Evolutionary conservation across 208 protist genomes (phyloP).

Genomic region (Crithidia sp.): DNA sequence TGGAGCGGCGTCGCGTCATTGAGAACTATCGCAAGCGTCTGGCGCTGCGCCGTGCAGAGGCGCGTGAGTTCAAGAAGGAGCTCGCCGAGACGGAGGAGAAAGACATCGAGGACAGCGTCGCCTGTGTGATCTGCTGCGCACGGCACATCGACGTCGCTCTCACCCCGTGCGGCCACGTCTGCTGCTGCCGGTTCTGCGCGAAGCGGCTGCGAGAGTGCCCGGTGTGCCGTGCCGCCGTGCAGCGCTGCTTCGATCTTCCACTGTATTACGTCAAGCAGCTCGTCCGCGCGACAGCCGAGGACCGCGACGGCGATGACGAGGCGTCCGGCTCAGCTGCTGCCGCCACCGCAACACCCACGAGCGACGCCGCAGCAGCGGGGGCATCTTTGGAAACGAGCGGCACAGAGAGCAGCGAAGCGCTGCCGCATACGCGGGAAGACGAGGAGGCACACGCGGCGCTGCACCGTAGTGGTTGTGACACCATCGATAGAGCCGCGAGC

Average conservation of each 20-base stretch:
- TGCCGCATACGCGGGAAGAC: background rate
- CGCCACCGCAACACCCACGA: background rate
- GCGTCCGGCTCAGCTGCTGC: background rate
- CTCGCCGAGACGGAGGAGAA: conserved; percentile 37
- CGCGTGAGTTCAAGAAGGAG: conserved; percentile 35
- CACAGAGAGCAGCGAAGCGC: background rate
- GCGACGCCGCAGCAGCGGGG: background rate
- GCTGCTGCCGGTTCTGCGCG: conserved; percentile 49
- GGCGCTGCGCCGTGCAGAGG: conserved; percentile 34
- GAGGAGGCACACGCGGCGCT: background rate
- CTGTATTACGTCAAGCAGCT: conserved; percentile 44
- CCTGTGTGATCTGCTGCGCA: conserved; percentile 54
- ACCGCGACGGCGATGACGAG: conserved; percentile 2
- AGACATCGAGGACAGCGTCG: conserved; percentile 36
- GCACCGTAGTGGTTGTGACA: too few species aligned
- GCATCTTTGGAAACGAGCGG: background rate
- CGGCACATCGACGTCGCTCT: conserved; percentile 50
- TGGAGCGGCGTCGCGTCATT: conserved; percentile 45
- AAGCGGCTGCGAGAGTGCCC: conserved; percentile 45
- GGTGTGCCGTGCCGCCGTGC: conserved; percentile 47
- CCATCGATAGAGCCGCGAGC: too few species aligned
- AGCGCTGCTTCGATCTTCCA: conserved; percentile 43
- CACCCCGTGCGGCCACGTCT: conserved; percentile 53
- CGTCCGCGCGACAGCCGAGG: conserved; percentile 5
- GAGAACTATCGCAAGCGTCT: conserved; percentile 23